Evolutionary conservation across 768 basidiomycete species (phyloP).

Genomic region (Leccinum barrowsii): DNA sequence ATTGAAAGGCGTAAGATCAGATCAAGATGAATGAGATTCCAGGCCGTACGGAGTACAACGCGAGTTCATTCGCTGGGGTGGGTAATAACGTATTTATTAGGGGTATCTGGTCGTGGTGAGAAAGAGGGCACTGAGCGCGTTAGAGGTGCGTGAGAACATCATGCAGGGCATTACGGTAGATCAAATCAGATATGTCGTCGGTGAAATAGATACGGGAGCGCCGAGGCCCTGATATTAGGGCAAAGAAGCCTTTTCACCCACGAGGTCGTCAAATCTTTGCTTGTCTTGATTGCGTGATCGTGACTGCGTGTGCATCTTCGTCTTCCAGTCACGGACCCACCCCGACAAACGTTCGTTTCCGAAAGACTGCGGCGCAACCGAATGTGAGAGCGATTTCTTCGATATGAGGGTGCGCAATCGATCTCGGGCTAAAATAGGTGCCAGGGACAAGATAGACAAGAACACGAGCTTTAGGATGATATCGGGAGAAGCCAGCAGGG

Average conservation of each 20-base stretch:
- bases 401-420: slow-evolving; percentile 57
- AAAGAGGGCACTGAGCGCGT: slow-evolving; percentile 11
- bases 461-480: slow-evolving; percentile 82
- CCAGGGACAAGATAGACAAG: slow-evolving; percentile 78
- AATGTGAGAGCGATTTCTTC: slow-evolving; percentile 22
- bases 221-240: slow-evolving; percentile 17
- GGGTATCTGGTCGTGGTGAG: slow-evolving; percentile 31
- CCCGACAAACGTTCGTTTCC: slow-evolving; percentile 38
- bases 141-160: slow-evolving; percentile 18
- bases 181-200: slow-evolving; percentile 16
- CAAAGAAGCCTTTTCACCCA: slow-evolving; percentile 49
- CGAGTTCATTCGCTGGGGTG: slow-evolving; percentile 20
- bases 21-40: slow-evolving; percentile 8
- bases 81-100: slow-evolving; percentile 29
- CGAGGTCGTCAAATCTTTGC: slow-evolving; percentile 47
- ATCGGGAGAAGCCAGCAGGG: slow-evolving; percentile 77
- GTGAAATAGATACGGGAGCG: slow-evolving; percentile 20
- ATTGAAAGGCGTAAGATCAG: slow-evolving; percentile 24
- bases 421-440: slow-evolving; percentile 79
- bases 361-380: slow-evolving; percentile 16
- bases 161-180: slow-evolving; percentile 22
- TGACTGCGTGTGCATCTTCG: slow-evolving; percentile 53
- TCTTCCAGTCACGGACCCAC: slow-evolving; percentile 70
- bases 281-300: slow-evolving; percentile 46
- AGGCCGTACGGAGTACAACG: slow-evolving; percentile 13